phyloP scores from a whole-genome alignment of 2,329 filamentous ascomycete species.

The Cryphonectria carpinicola region DNA sequence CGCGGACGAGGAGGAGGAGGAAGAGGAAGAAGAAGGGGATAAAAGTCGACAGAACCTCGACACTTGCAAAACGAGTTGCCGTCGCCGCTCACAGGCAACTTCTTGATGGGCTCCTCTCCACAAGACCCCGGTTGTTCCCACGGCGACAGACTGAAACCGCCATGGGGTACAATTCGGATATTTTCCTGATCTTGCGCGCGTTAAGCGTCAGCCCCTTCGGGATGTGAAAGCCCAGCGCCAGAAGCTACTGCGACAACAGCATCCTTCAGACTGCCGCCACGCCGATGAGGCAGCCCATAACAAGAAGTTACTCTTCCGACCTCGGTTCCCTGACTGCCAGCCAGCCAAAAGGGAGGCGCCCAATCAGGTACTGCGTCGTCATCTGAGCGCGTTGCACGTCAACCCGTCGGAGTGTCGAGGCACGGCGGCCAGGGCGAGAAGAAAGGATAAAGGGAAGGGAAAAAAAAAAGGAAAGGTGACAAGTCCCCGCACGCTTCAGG shows the following conservation, averaged over 20 bases:
- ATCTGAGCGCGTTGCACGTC: slow-evolving; percentile 11
- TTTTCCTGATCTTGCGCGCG: slow-evolving; percentile 21
- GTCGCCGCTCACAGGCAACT: slow-evolving; percentile 14
- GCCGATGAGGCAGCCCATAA: slow-evolving; percentile 12
- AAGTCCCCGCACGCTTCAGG: slow-evolving; percentile 19
- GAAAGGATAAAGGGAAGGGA: background rate
- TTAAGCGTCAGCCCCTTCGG: slow-evolving; percentile 13
- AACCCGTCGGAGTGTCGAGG: background rate
- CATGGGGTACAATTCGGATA: slow-evolving; percentile 18
- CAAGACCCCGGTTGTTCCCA: slow-evolving; percentile 22
- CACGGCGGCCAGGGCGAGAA: background rate
- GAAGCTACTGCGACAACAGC: slow-evolving; percentile 5
- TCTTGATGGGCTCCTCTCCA: slow-evolving; percentile 11
- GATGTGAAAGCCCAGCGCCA: background rate
- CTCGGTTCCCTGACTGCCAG: background rate
- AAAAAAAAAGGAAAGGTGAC: slow-evolving; percentile 11
- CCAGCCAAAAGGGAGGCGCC: background rate
- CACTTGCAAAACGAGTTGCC: background rate
- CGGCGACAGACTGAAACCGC: slow-evolving; percentile 16
- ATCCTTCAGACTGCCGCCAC: slow-evolving; percentile 12
- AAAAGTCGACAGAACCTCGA: background rate
- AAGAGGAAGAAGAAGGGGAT: too few species aligned
- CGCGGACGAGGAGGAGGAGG: background rate
- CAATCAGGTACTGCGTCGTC: background rate
- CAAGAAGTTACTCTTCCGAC: slow-evolving; percentile 9